These are phyloP conservation scores for Pelargonium myrrhifolium DNA, from an alignment of 441 rosid genomes.

Conservation along the genomic window DNA sequence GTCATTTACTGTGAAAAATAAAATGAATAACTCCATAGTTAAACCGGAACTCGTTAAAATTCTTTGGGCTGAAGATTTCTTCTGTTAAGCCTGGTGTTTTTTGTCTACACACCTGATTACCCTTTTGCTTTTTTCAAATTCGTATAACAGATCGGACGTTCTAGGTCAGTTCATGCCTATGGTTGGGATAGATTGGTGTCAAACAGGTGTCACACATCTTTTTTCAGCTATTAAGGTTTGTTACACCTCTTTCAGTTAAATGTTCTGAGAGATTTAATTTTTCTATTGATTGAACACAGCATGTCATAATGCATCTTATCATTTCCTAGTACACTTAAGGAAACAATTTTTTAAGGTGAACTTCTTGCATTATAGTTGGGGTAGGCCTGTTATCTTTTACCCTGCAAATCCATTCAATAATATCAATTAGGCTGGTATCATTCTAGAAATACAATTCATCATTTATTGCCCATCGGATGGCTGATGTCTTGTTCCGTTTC, in stretches of 20 bases:
- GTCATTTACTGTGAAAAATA: conserved; percentile 14
- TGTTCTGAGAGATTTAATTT: background rate
- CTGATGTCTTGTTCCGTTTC: background rate
- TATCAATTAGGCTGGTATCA: background rate
- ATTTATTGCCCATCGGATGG: background rate
- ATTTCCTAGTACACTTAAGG: background rate
- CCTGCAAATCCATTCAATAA: background rate
- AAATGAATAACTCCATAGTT: conserved; percentile 6
- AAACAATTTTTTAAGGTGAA: background rate
- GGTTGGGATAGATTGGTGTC: conserved; percentile 94
- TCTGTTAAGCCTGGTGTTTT: background rate
- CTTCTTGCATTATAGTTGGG: background rate
- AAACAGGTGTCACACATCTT: conserved; percentile 88
- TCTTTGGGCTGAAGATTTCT: conserved; percentile 2
- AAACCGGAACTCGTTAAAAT: conserved; percentile 12
- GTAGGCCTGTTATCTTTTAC: background rate
- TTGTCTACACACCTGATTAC: conserved; percentile 10
- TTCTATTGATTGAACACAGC: background rate
- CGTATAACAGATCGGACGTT: conserved; percentile 76
- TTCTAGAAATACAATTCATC: background rate
- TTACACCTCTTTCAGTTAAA: conserved; percentile 14
- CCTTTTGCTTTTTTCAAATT: conserved; percentile 7
- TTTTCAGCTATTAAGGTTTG: conserved; percentile 89
- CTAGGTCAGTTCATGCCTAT: conserved; percentile 99
- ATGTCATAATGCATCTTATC: background rate